Evolutionary conservation across 139 green algal species (phyloP).

Genomic region (Marvania coccoides): DNA sequence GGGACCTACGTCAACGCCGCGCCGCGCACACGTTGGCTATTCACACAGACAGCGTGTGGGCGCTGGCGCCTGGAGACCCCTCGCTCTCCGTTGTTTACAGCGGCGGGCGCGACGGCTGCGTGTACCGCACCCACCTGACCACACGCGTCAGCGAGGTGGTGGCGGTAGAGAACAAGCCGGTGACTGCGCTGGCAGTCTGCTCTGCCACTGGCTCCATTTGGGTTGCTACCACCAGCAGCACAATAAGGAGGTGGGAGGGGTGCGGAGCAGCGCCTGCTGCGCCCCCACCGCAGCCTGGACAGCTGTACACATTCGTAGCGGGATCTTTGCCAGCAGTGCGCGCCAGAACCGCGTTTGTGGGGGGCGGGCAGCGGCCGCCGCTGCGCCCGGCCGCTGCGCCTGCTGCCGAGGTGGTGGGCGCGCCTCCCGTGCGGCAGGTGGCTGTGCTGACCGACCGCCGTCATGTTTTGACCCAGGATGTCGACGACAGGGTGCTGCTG

Average conservation of each 20-base stretch:
- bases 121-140: slow-evolving; percentile 65
- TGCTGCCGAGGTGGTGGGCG: neutral
- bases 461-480: slow-evolving; percentile 65
- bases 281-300: neutral
- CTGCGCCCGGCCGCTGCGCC: slow-evolving; percentile 11
- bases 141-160: slow-evolving; percentile 65
- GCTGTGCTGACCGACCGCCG: slow-evolving; percentile 50
- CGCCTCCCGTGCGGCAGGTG: slow-evolving; percentile 15
- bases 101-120: slow-evolving; percentile 66
- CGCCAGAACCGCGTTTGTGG: neutral
- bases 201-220: too few species aligned
- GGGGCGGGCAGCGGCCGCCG: neutral
- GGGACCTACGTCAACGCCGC: slow-evolving; percentile 83
- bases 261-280: neutral
- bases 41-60: slow-evolving; percentile 88
- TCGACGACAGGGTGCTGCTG: slow-evolving; percentile 42
- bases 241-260: neutral
- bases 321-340: slow-evolving; percentile 5
- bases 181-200: slow-evolving; percentile 44
- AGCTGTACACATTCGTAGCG: slow-evolving; percentile 1
- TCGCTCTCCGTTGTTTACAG: slow-evolving; percentile 53
- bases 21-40: slow-evolving; percentile 59
- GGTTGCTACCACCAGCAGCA: neutral
- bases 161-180: slow-evolving; percentile 45
- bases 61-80: slow-evolving; percentile 34